A percentile compares a stretch with the other conserved stretches of the same genome.
Conservation (phyloP, 2,329 filamentous ascomycete species). For the Pseudogymnoascus destructans region DNA sequence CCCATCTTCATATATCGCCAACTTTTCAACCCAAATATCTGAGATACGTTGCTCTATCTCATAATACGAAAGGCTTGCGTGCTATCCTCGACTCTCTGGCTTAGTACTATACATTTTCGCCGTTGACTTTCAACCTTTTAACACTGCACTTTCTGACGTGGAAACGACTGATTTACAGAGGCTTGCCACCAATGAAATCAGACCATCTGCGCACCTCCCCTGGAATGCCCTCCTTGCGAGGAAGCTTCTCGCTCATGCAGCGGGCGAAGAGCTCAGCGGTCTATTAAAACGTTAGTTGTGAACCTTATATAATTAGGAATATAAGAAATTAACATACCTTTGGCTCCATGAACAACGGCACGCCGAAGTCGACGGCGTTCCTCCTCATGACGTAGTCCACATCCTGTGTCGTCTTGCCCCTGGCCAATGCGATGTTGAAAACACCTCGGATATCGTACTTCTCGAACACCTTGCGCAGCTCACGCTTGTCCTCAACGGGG, state of each 20-base stretch:
- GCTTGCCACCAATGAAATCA: slow-evolving; percentile 83
- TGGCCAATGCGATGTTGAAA: slow-evolving; percentile 80
- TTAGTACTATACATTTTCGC: slow-evolving; percentile 8
- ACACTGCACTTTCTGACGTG: not conserved
- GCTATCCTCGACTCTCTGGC: slow-evolving; percentile 1
- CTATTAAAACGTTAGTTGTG: slow-evolving; percentile 36
- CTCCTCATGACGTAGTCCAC: slow-evolving; percentile 97
- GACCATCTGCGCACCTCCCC: slow-evolving; percentile 88
- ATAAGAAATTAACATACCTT: slow-evolving; percentile 49
- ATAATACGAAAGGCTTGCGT: not conserved
- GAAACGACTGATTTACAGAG: slow-evolving; percentile 39
- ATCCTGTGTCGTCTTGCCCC: slow-evolving; percentile 74
- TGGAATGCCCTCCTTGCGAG: slow-evolving; percentile 75
- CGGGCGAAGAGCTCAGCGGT: slow-evolving; percentile 91
- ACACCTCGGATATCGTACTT: slow-evolving; percentile 93
- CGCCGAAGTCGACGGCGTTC: slow-evolving; percentile 96
- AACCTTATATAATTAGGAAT: not conserved
- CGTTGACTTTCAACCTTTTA: slow-evolving; percentile 1
- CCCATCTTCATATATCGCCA: not conserved
- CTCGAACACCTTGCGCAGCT: slow-evolving; percentile 85
- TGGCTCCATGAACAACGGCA: slow-evolving; percentile 96
- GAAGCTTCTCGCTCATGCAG: slow-evolving; percentile 95
- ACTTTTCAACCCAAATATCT: not conserved
- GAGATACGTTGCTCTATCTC: not conserved
- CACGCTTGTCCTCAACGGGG: slow-evolving; percentile 90